Conservation (phyloP, 1,139 yeast genomes). For the Lodderomyces pseudojiufengensis region DNA sequence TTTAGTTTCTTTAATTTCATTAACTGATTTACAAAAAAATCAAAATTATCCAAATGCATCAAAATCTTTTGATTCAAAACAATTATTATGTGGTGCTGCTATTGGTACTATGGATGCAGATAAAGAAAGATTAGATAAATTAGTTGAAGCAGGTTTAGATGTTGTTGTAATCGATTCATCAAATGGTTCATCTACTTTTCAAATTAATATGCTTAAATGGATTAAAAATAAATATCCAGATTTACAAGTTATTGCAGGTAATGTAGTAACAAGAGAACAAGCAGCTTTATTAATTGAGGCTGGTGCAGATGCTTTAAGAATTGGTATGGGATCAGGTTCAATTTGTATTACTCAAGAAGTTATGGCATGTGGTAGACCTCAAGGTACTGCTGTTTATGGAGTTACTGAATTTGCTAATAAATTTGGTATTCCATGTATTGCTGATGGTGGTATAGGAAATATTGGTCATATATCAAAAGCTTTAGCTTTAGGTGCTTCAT, state of each 20-base stretch:
- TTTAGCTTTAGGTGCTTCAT: constrained; percentile 91
- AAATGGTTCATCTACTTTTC: constrained; percentile 96
- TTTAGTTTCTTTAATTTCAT: constrained; percentile 83
- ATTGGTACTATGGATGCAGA: constrained; percentile 92
- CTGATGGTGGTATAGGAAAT: constrained; percentile 99
- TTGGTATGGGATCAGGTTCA: constrained; percentile 99
- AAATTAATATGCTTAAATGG: constrained; percentile 89
- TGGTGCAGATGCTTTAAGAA: constrained; percentile 97
- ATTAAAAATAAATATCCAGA: constrained; percentile 77
- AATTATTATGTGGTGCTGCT: constrained; percentile 97
- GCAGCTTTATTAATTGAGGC: constrained; percentile 94
- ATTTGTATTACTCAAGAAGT: constrained; percentile 99
- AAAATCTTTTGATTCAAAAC: constrained; percentile 89
- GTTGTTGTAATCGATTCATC: constrained; percentile 95
- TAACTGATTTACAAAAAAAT: constrained; percentile 96
- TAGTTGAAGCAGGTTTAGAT: constrained; percentile 96
- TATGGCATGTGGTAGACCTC: constrained; percentile 99
- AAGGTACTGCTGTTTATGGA: constrained; percentile 92
- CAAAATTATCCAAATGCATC: constrained; percentile 92
- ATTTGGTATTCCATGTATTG: constrained; percentile 95
- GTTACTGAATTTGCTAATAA: constrained; percentile 84
- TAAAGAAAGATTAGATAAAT: constrained; percentile 73
- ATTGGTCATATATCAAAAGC: constrained; percentile 99
- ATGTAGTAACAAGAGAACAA: constrained; percentile 98
- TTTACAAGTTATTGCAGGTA: constrained; percentile 92